Conservation (phyloP, 768 basidiomycete genomes). For the Boletus fagicola region DNA sequence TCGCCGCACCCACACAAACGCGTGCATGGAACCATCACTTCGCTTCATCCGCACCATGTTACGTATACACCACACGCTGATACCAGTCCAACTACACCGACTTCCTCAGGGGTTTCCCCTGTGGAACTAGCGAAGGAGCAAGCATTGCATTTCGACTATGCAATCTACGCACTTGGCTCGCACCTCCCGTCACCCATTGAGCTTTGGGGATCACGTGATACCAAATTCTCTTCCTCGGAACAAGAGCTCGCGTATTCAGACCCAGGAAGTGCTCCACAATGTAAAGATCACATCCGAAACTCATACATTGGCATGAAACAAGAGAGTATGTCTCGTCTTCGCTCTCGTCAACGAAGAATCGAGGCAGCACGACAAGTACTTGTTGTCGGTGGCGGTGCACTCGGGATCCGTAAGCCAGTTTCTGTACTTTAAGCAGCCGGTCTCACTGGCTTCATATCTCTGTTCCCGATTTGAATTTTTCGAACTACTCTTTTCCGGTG, state of each 20-base stretch:
- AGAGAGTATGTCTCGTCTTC: conserved; percentile 51
- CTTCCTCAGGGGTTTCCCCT: not conserved
- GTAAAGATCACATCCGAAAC: not conserved
- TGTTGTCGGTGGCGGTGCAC: conserved; percentile 69
- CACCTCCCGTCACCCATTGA: conserved; percentile 54
- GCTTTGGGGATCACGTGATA: conserved; percentile 42
- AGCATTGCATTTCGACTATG: conserved; percentile 51
- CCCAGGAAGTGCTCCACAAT: not conserved
- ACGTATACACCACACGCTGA: conserved; percentile 21
- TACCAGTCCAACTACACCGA: not conserved
- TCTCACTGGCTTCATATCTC: not conserved
- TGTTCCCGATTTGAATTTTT: not conserved
- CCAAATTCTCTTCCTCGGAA: not conserved
- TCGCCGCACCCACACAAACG: conserved; percentile 27
- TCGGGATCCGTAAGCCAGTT: conserved; percentile 60
- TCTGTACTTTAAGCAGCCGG: not conserved
- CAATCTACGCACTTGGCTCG: conserved; percentile 61
- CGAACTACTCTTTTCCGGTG: not conserved
- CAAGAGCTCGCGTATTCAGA: not conserved
- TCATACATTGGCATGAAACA: conserved; percentile 44
- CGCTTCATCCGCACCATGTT: conserved; percentile 39
- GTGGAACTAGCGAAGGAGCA: not conserved
- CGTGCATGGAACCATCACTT: conserved; percentile 46
- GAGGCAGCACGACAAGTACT: conserved; percentile 50
- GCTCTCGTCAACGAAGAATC: conserved; percentile 48